These are phyloP conservation scores for Lactarius psammicola DNA, from an alignment of 768 basidiomycete species.

Conservation along the genomic window DNA sequence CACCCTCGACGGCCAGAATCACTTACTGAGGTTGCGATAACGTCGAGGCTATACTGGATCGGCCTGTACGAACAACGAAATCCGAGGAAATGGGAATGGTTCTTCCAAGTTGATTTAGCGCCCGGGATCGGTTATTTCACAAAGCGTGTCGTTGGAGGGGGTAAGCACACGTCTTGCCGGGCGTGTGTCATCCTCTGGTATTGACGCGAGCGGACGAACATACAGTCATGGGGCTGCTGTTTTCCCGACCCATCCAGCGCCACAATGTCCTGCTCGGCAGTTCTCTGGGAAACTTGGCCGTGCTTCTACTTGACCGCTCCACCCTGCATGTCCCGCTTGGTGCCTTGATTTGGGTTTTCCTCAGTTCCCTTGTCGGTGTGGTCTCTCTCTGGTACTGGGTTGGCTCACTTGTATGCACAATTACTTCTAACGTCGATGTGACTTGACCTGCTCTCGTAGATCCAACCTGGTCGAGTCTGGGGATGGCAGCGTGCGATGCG, in stretches of 20 bases:
- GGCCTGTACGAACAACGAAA: background rate
- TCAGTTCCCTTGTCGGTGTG: background rate
- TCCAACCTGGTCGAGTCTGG: background rate
- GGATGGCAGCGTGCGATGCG: background rate
- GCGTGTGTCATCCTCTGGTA: background rate
- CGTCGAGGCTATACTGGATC: conserved; percentile 9
- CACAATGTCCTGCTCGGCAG: no score
- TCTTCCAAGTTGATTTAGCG: conserved; percentile 11
- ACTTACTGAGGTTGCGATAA: background rate
- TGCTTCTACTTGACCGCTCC: background rate
- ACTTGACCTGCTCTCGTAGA: background rate
- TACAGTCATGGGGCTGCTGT: background rate
- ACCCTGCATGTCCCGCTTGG: background rate
- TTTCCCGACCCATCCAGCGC: no score
- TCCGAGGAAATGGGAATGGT: background rate
- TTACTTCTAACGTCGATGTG: background rate
- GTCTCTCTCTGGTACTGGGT: background rate
- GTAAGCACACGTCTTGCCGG: background rate
- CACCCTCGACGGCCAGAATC: no score
- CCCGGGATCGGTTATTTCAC: background rate
- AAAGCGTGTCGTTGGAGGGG: conserved; percentile 5
- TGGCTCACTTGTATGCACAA: background rate
- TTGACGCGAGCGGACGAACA: background rate
- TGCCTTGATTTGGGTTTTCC: no score
- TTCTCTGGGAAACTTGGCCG: background rate